Base-by-base conservation (phyloP, 306 rosid genomes). In the Albizia julibrissin region DNA sequence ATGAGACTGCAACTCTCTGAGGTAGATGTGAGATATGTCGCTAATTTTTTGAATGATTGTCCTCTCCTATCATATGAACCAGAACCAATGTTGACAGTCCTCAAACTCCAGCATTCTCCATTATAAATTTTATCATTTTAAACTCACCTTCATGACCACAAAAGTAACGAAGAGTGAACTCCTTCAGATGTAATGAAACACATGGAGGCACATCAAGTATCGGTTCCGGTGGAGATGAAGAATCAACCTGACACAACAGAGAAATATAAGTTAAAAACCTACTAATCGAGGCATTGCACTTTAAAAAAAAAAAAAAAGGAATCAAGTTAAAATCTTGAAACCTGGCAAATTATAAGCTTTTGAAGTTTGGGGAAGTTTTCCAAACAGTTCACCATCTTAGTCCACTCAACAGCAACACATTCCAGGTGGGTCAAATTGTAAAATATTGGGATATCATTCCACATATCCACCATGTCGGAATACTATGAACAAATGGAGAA, bases 81-180 rank as follows among this genome's bases (percentile, higher is more conserved):
- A 46, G 1, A 2, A 46, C 54, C 29, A 1, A 80, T 72, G 21
- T 6, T 12, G 70, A 80, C 59, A 39, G 50, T 33, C 50, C 47
- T 34, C 52, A 80, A 72, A 33, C 43, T 27, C 39, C 24, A 5
- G 86, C 66, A 76, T 76, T 75, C 69, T 56, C 14, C 74, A 76
- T 26, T 1, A 76, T 56, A 58, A 67, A 76, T 29, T 8, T n/a
- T 24, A 49, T 44, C 49, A 77, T 46, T 49, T 0, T 46, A 1
- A 58, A 0, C 21, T 58, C 4, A 5, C 4, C 44, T n/a, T 2
- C 0, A 0, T 12, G 72, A 67, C 15, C 15, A 10, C 4, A 0
- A n/a, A 3, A 76, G 2, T 5, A 6, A 10, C 0, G 1, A 18
- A 76, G 6, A 58, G 1, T 2, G 2, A 61, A 69, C 0, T 10